Evolutionary conservation across 2,329 filamentous ascomycete genomes (phyloP).

Genomic region (Zelopaecilomyces penicillatus): DNA sequence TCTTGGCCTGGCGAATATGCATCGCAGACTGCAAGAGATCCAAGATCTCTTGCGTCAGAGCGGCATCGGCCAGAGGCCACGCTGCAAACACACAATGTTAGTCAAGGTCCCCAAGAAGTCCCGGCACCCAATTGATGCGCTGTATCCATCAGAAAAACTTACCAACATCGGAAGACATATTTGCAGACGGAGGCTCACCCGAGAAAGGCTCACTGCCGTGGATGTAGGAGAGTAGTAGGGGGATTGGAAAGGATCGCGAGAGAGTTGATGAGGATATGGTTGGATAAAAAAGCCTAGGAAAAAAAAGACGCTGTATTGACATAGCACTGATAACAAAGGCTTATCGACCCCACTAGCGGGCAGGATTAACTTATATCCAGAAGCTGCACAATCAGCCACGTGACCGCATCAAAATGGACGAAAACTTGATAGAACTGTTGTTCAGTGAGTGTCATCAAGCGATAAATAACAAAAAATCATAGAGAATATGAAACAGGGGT

Average conservation of each 20-base stretch:
- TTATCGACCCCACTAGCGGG: background rate
- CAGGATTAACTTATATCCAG: background rate
- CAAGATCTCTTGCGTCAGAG: constrained; percentile 72
- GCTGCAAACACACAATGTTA: constrained; percentile 32
- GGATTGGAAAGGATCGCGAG: constrained; percentile 7
- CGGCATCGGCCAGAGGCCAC: constrained; percentile 65
- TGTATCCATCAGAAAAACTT: background rate
- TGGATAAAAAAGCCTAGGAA: constrained; percentile 4
- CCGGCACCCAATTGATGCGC: constrained; percentile 1
- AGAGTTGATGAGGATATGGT: constrained; percentile 5
- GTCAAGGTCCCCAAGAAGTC: constrained; percentile 6
- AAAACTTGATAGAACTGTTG: no score
- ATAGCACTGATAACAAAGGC: background rate
- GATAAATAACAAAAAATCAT: no score
- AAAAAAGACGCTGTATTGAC: background rate
- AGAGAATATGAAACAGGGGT: no score
- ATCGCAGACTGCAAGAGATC: constrained; percentile 70
- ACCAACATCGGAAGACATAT: constrained; percentile 6
- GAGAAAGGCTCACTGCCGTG: constrained; percentile 50
- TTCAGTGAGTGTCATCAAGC: no score
- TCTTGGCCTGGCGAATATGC: constrained; percentile 67
- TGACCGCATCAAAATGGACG: no score
- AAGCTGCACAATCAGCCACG: no score
- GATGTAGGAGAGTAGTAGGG: constrained; percentile 4
- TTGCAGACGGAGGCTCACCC: constrained; percentile 16